phyloP scores from a whole-genome alignment of 2,329 filamentous ascomycete genomes.

The Beauveria scarabaeidicola region DNA sequence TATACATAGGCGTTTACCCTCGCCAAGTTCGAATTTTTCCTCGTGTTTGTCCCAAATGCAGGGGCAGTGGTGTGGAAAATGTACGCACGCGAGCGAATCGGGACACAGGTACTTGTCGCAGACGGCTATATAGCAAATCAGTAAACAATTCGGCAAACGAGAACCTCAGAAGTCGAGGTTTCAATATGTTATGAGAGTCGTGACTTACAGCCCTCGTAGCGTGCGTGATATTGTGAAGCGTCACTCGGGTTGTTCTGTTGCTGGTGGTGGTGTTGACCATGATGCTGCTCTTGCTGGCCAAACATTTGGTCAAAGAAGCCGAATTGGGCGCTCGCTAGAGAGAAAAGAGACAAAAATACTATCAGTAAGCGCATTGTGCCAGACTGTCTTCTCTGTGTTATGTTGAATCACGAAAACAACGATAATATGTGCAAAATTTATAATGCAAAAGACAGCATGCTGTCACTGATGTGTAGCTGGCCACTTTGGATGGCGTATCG shows the following conservation, averaged over 20 bases:
- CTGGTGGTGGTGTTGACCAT: conserved; percentile 37
- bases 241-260: conserved; percentile 80
- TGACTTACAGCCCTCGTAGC: conserved; percentile 56
- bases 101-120: conserved; percentile 94
- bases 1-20: conserved; percentile 64
- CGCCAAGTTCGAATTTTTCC: conserved; percentile 67
- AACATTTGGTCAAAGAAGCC: conserved; percentile 99
- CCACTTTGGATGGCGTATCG: conserved; percentile 15
- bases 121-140: conserved; percentile 43
- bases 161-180: not conserved
- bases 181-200: not conserved
- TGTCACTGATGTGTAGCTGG: conserved; percentile 14
- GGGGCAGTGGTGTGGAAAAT: conserved; percentile 94
- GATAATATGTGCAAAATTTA: not conserved
- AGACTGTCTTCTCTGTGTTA: conserved; percentile 15
- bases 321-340: conserved; percentile 68
- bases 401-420: conserved; percentile 19
- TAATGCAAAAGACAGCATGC: not conserved
- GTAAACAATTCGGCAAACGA: not conserved
- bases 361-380: conserved; percentile 20
- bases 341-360: conserved; percentile 50
- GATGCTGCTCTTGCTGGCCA: conserved; percentile 44
- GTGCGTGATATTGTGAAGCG: conserved; percentile 66
- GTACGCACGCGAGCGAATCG: conserved; percentile 86
- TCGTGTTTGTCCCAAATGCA: conserved; percentile 72